A percentile compares a stretch with the other conserved stretches of the same genome.
phyloP scores from a whole-genome alignment of 129 eudicot species.

The Logfia minima region DNA sequence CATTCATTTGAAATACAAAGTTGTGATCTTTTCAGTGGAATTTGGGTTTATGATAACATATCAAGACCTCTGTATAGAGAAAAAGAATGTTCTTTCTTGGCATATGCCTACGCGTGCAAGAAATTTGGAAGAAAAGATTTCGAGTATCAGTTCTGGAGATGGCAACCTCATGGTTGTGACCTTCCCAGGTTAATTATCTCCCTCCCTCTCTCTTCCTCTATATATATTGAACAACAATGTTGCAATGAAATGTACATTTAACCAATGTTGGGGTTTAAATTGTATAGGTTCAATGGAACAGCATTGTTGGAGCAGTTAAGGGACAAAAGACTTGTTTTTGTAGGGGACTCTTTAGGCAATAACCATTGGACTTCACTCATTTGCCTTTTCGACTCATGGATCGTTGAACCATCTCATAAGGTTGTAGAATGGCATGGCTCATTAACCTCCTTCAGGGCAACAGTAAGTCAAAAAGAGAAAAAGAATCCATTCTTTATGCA shows the following conservation, averaged over 20 bases:
- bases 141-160: conserved; percentile 31
- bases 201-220: neutral
- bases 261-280: neutral
- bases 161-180: conserved; percentile 38
- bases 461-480: conserved; percentile 33
- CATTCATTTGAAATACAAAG: neutral
- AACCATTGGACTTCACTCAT: conserved; percentile 68
- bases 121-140: conserved; percentile 36
- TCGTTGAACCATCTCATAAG: conserved; percentile 41
- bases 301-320: conserved; percentile 54
- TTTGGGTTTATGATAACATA: conserved; percentile 31
- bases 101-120: conserved; percentile 14
- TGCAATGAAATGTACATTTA: neutral
- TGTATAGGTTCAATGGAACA: conserved; percentile 60
- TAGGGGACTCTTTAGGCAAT: conserved; percentile 67
- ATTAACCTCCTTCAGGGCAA: conserved; percentile 50
- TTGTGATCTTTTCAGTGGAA: conserved; percentile 24
- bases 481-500: neutral
- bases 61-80: conserved; percentile 33
- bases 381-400: conserved; percentile 50
- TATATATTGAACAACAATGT: neutral
- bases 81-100: conserved; percentile 9
- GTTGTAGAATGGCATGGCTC: conserved; percentile 45
- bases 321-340: conserved; percentile 59
- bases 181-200: conserved; percentile 25